Base-by-base conservation (phyloP, 495 filamentous ascomycete species). In the Articulospora tetracladia region DNA sequence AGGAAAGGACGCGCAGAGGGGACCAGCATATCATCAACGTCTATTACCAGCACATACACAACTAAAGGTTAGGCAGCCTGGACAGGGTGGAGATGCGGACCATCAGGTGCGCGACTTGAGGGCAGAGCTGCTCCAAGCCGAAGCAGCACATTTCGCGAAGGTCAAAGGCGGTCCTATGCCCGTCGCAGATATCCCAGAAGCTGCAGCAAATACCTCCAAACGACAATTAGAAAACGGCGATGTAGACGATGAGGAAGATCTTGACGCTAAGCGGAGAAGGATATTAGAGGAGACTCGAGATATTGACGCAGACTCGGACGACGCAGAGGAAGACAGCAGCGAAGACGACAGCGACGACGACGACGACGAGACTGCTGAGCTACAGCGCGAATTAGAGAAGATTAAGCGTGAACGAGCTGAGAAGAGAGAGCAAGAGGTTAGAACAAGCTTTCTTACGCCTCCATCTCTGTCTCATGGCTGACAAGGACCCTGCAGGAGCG, bases 21-120 rank as follows among this genome's bases (percentile, higher is more conserved):
- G 94, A 17, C 90, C 91, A 39, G 94, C 94, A 59, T 98, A 97
- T 75, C 94, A 98, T 72, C 94, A 97, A 78, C 86, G 94, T 55
- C 87, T 98, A 12, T 86, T 97, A 1, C 95, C 94, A 3, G 94
- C 94, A 11, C 86, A 98, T 69, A 97, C 87, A 32, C 85, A 89
- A 67, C 84, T 98, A 66, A 98, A 98, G 75, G 85, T 87, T 60
- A 87, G 88, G 46, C 85, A 98, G 78, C 82, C 87, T 26, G 92
- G 92, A 53, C 94, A 98, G 78, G 94, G 94, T 66, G 87, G 88
- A 61, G 91, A 87, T 64, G 87, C 86, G 51, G 93, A 96, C 66
- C 67, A 75, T 34, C 76, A 83, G 68, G 71, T 79, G 57, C 90
- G 90, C 65, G 94, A 98, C 73, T 83, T 98, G 36, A 86, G 90